phyloP scores from a whole-genome alignment of 192 early-diverging fungal genomes.

The Mortierella claussenii region DNA sequence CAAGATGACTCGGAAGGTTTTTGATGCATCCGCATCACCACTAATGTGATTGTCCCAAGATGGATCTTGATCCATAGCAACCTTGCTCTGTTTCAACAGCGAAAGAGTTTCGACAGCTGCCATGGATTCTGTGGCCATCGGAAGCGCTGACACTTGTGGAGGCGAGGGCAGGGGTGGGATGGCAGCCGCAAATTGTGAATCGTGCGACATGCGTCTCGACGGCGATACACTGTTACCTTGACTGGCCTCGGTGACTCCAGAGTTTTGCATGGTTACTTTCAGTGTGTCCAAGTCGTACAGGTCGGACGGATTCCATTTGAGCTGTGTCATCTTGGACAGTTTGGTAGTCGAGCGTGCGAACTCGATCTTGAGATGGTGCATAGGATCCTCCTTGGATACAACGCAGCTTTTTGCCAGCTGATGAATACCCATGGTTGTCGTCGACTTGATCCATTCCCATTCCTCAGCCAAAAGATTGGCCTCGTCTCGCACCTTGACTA shows the following conservation, averaged over 20 bases:
- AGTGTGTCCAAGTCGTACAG: conserved; percentile 46
- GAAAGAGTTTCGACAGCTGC: not conserved
- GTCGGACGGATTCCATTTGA: conserved; percentile 47
- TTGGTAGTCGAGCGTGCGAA: conserved; percentile 33
- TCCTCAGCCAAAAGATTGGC: conserved; percentile 39
- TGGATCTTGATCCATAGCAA: conserved; percentile 38
- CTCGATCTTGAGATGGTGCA: conserved; percentile 45
- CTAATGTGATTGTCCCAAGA: conserved; percentile 8
- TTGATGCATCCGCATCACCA: not conserved
- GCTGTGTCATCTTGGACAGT: conserved; percentile 27
- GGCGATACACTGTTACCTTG: not conserved
- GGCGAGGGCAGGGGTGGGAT: not conserved
- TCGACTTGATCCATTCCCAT: conserved; percentile 57
- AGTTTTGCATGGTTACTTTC: conserved; percentile 17
- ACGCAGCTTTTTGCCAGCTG: conserved; percentile 23
- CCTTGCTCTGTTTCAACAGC: conserved; percentile 2
- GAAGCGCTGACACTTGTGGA: no score
- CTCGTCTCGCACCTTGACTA: conserved; percentile 54
- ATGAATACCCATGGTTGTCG: conserved; percentile 16
- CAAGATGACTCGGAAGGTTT: conserved; percentile 47
- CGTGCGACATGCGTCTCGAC: not conserved
- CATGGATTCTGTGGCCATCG: not conserved
- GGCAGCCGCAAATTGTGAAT: not conserved
- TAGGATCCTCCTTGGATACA: conserved; percentile 41
- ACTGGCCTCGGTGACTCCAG: not conserved